phyloP scores from a whole-genome alignment of 2,329 filamentous ascomycete genomes.

The Penicillium sp. region DNA sequence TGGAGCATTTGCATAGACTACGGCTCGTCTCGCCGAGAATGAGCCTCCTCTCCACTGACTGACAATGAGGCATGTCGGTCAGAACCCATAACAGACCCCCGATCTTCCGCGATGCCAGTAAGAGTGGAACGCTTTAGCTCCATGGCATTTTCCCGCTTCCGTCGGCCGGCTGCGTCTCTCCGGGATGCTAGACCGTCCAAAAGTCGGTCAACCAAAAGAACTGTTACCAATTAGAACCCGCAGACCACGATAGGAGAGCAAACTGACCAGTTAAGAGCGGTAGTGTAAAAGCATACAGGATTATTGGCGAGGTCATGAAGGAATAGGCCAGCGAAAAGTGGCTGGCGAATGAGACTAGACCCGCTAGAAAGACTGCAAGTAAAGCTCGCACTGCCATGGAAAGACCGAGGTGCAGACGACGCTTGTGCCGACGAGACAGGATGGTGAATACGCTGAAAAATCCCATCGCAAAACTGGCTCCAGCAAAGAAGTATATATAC shows the following conservation, averaged over 20 bases:
- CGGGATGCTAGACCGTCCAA: conserved; percentile 29
- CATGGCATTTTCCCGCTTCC: conserved; percentile 25
- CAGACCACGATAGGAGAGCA: background rate
- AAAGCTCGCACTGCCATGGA: conserved; percentile 30
- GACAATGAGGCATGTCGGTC: background rate
- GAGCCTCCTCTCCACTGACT: background rate
- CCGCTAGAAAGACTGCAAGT: conserved; percentile 30
- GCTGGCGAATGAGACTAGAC: conserved; percentile 31
- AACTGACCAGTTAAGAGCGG: conserved; percentile 32
- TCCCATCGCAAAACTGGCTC: conserved; percentile 37
- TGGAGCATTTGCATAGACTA: background rate
- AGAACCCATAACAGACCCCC: background rate
- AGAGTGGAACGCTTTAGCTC: conserved; percentile 13
- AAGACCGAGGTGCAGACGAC: conserved; percentile 22
- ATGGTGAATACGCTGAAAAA: conserved; percentile 37
- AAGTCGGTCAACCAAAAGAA: conserved; percentile 37
- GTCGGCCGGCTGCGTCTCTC: conserved; percentile 24
- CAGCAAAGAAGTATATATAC: conserved; percentile 42
- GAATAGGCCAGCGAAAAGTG: conserved; percentile 37
- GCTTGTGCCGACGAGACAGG: conserved; percentile 30
- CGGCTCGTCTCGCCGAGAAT: background rate
- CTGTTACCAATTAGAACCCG: conserved; percentile 23
- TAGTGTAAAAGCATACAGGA: conserved; percentile 37
- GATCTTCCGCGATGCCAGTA: conserved; percentile 1
- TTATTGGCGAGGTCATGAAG: conserved; percentile 44